Conservation (phyloP, 1,284 basidiomycete genomes). For the Leccinum subatratum region DNA sequence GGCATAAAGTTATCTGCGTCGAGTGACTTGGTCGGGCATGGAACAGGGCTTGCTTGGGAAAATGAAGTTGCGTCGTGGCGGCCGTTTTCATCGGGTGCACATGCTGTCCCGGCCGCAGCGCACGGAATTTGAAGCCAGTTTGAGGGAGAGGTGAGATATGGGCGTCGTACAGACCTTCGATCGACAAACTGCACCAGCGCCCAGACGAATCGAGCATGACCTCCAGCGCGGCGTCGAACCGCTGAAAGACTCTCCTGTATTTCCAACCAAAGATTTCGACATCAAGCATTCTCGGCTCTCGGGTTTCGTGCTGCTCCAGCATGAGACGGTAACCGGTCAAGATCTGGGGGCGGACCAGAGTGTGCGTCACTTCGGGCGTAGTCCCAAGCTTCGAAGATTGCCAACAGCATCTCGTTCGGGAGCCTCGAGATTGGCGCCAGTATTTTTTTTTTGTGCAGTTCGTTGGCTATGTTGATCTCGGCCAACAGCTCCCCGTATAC, state of each 20-base stretch:
- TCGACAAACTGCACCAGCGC: slow-evolving; percentile 28
- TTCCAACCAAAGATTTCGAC: slow-evolving; percentile 29
- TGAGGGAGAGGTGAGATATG: slow-evolving; percentile 29
- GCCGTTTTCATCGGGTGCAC: slow-evolving; percentile 22
- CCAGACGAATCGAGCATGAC: slow-evolving; percentile 25
- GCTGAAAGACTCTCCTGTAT: slow-evolving; percentile 31
- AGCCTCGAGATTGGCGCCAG: slow-evolving; percentile 28
- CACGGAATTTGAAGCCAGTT: slow-evolving; percentile 30
- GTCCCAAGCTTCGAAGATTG: slow-evolving; percentile 32
- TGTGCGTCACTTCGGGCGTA: no score
- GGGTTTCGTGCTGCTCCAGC: slow-evolving; percentile 26
- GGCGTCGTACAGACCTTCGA: slow-evolving; percentile 26
- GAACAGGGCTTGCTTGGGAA: neutral
- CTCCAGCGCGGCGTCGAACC: slow-evolving; percentile 28
- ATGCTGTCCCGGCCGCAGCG: slow-evolving; percentile 30
- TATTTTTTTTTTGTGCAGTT: slow-evolving; percentile 32
- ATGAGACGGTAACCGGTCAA: slow-evolving; percentile 26
- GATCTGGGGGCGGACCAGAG: no score
- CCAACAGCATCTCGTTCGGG: slow-evolving; percentile 30
- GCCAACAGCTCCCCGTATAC: slow-evolving; percentile 18
- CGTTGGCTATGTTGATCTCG: slow-evolving; percentile 27
- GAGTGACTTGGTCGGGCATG: slow-evolving; percentile 24
- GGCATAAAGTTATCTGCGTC: slow-evolving; percentile 30
- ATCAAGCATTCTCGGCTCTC: slow-evolving; percentile 27
- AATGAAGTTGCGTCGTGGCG: slow-evolving; percentile 9